Conservation (phyloP, 352 stramenopile species). For the Phytopythium kandeliae region DNA sequence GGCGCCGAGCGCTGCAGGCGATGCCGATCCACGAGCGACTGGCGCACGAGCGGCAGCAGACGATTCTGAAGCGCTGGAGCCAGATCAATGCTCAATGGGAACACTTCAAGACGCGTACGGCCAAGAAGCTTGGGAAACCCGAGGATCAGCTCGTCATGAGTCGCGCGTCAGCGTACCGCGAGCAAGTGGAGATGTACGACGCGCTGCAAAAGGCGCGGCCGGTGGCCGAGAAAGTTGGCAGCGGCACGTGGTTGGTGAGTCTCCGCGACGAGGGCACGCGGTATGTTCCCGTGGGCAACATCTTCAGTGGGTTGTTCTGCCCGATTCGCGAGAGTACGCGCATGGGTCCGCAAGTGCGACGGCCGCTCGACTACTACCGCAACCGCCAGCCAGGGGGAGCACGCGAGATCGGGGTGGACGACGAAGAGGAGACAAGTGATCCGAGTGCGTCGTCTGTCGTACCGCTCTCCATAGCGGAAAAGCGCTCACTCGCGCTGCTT, state of each 20-base stretch:
- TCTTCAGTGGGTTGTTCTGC: conserved; percentile 91
- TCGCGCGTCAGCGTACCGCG: conserved; percentile 74
- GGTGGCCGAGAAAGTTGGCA: conserved; percentile 80
- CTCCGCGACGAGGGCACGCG: conserved; percentile 82
- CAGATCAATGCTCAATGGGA: conserved; percentile 70
- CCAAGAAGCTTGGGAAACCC: conserved; percentile 51
- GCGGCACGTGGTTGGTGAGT: conserved; percentile 88
- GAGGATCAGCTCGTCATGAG: conserved; percentile 85
- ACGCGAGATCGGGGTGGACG: neutral
- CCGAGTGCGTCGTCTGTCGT: neutral
- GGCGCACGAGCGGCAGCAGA: conserved; percentile 57
- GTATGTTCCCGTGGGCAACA: conserved; percentile 88
- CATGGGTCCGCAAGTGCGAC: conserved; percentile 43
- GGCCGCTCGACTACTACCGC: conserved; percentile 50
- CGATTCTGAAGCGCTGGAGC: conserved; percentile 63
- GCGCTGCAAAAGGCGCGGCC: conserved; percentile 84
- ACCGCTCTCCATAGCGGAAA: conserved; percentile 41
- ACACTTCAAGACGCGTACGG: conserved; percentile 50
- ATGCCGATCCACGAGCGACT: conserved; percentile 70
- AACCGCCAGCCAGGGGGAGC: conserved; percentile 1
- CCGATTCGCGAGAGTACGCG: conserved; percentile 70
- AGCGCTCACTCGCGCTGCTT: conserved; percentile 44
- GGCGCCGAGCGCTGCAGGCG: conserved; percentile 60
- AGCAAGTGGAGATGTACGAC: conserved; percentile 89
- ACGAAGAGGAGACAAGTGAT: neutral